Evolutionary conservation across 2,329 filamentous ascomycete genomes (phyloP), one percentile per base, ranked within the genome.

Genomic region (Trichocomaceae sp.): DNA sequence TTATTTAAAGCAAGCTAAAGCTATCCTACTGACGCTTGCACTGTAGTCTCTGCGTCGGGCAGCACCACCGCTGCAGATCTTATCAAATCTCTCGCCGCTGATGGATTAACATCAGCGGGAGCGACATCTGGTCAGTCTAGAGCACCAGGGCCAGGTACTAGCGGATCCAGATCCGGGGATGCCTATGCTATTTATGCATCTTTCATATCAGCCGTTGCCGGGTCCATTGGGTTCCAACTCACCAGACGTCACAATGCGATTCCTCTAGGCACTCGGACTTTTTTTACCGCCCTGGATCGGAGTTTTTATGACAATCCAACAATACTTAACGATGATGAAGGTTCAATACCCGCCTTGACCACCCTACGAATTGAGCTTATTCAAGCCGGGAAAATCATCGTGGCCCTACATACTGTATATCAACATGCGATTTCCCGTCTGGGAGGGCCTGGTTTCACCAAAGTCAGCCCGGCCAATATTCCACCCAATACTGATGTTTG

Each of bases 141-240:
- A 45, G 39, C 63, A 31, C 57, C 62, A 33, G 44, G 53, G 26
- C 62, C 63, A 56, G 58, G 55, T 10, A 57, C 65, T 23, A 55
- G 56, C n/a, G 51, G 61, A n/a, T 42, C 63, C 19, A 61, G 68
- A 31, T 63, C 67, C 12, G 54, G 61, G 39, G 68, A 71, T 48
- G 63, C 63, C 10, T 65, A 68, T 33, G 66, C 69, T 5, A 69
- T 74, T 23, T 72, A 74, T 57, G 64, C 67, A 15, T 66, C 71
- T 15, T 72, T 74, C 50, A 66, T 73, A 39, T 72, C 70, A 33
- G 69, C 72, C 5, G 62, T 73, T 22, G 67, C 69, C 12, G 71
- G 66, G 8, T 62, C 67, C 52, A 59, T 75, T 22, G 66, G 66
- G 37, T 61, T 74, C 8, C 68, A 72, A 55, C 60, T 73, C 26